These are phyloP conservation scores for Hansenula sp. DNA, from an alignment of 1,139 yeast genomes.

Conservation along the genomic window DNA sequence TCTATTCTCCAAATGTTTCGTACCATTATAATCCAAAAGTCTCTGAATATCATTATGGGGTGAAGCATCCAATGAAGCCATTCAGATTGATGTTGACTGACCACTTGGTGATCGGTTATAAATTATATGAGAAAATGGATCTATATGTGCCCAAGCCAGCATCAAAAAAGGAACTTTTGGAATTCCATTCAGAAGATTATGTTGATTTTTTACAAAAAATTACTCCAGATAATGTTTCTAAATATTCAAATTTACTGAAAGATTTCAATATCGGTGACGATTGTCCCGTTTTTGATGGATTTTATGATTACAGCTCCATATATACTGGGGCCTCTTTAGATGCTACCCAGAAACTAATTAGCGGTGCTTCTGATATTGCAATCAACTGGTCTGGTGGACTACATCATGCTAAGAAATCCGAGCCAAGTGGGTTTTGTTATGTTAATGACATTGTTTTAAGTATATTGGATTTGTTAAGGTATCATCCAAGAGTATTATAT, in stretches of 20 bases:
- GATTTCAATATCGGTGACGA: constrained; percentile 96
- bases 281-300: constrained; percentile 95
- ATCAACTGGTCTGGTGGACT: constrained; percentile 97
- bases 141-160: constrained; percentile 81
- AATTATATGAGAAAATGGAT: constrained; percentile 87
- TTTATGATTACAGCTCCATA: constrained; percentile 80
- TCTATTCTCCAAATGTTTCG: constrained; percentile 56
- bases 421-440: constrained; percentile 94
- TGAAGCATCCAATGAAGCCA: constrained; percentile 98
- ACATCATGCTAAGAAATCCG: constrained; percentile 94
- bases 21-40: constrained; percentile 88
- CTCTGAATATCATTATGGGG: constrained; percentile 82
- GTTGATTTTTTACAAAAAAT: constrained; percentile 73
- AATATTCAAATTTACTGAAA: constrained; percentile 55
- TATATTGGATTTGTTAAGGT: constrained; percentile 74
- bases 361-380: constrained; percentile 90
- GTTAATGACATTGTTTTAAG: constrained; percentile 92
- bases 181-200: constrained; percentile 88
- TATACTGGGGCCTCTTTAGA: constrained; percentile 93
- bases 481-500: constrained; percentile 87
- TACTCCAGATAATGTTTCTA: constrained; percentile 74
- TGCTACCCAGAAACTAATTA: constrained; percentile 80
- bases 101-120: constrained; percentile 82
- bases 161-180: constrained; percentile 68
- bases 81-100: constrained; percentile 91